Base-by-base conservation (phyloP, 192 early-diverging fungal species). In the Rhizophagus sp. region DNA sequence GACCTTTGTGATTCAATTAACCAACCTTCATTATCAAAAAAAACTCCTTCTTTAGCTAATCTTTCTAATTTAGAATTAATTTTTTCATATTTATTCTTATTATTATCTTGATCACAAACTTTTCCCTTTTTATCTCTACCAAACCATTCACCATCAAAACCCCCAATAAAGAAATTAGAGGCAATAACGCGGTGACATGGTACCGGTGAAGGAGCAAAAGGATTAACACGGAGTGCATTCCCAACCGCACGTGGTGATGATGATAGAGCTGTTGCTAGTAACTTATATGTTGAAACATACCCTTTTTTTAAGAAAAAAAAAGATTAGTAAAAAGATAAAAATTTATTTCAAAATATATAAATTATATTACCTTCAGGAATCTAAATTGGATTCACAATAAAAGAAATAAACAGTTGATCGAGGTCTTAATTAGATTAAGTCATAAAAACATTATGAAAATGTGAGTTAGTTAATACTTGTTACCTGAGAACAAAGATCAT, bases 131-230 rank as follows among this genome's bases (percentile, higher is more conserved):
- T 50, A 25, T 1, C 44, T 47, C n/a, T 39, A 22, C n/a, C 27
- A 52, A 73, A 50, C 71, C 71, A 73, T 73, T 52, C 71, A 50
- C 71, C 71, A 73, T 73, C 47, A 52, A 73, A 73, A n/a, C 92
- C 92, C 22, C 92, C 92, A 36, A 93, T 85, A 50, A 89, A 87
- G 73, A 79, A 83, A 81, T 90, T 84, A 5, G 88, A 76, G 9
- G 90, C 85, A 79, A 92, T 81, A 15, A 93, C 88, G 13, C 92
- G 86, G 80, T 93, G 91, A 82, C 92, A 93, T 4, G 92, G 91
- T 3, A 93, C 83, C 22, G 89, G 91, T 30, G 83, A 67, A 62
- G 92, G 91, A 36, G 85, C 85, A 79, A 92, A 93, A 12, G 92
- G 92, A 81, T 93, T 93, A 67, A 62, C 57, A 34, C 57, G 50